phyloP scores from a whole-genome alignment of 2,329 filamentous ascomycete species.

The Helotiales sp. region DNA sequence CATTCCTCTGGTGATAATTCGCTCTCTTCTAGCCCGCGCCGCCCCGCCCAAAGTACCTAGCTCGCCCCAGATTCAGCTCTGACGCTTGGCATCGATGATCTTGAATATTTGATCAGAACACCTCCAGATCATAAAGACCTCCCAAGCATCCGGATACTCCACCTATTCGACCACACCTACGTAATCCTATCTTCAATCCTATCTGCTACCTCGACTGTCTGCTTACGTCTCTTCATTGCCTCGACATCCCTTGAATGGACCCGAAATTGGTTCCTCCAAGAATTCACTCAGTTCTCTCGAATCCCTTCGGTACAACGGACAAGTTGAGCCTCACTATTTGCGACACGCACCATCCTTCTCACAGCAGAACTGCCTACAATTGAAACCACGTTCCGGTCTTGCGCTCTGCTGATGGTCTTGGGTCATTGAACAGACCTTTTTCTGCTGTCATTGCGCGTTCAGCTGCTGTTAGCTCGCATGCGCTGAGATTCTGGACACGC shows the following conservation, averaged over 20 bases:
- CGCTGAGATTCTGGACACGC: slow-evolving; percentile 27
- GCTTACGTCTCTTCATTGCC: background rate
- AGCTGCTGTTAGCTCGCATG: slow-evolving; percentile 28
- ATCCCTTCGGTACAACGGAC: slow-evolving; percentile 14
- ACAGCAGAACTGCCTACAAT: slow-evolving; percentile 10
- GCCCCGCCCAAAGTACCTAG: slow-evolving; percentile 1
- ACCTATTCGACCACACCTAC: background rate
- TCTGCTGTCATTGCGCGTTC: slow-evolving; percentile 26
- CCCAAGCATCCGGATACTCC: background rate
- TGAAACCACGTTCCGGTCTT: background rate
- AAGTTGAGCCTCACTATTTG: slow-evolving; percentile 25
- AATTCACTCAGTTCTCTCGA: slow-evolving; percentile 12
- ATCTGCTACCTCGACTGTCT: slow-evolving; percentile 1
- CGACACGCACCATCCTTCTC: slow-evolving; percentile 6
- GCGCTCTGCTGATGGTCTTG: slow-evolving; percentile 27
- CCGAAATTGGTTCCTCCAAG: slow-evolving; percentile 34
- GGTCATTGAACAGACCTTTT: slow-evolving; percentile 24
- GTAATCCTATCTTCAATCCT: background rate
- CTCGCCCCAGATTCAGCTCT: slow-evolving; percentile 14
- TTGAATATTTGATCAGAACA: slow-evolving; percentile 6
- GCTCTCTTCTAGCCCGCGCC: background rate
- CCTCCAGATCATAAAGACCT: background rate
- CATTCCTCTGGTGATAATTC: background rate
- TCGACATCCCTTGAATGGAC: slow-evolving; percentile 35
- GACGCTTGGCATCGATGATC: slow-evolving; percentile 10